A percentile compares a stretch with the other conserved stretches of the same genome.
Conservation (phyloP, 805 yeast species). For the Ogataea nonfermentans region DNA sequence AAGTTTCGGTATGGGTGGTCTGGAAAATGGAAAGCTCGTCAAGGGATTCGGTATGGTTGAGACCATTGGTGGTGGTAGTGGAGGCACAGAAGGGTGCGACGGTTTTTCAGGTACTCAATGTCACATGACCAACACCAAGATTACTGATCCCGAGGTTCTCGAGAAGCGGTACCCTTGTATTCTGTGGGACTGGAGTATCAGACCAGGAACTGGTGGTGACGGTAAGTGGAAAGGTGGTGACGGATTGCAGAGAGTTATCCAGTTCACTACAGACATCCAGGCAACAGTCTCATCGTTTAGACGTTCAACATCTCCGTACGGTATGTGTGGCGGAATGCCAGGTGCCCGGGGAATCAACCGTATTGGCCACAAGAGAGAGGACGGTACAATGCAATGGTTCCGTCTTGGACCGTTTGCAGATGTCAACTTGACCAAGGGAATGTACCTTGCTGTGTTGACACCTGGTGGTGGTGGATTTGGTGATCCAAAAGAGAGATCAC, state of each 20-base stretch:
- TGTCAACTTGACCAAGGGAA: constrained; percentile 5
- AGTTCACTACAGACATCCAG: constrained; percentile 41
- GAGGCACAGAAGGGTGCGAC: constrained; percentile 38
- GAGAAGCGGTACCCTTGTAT: constrained; percentile 53
- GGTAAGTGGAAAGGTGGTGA: constrained; percentile 52
- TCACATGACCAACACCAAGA: constrained; percentile 33
- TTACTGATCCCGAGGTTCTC: constrained; percentile 54
- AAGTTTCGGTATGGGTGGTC: constrained; percentile 58
- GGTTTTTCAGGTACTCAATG: constrained; percentile 53
- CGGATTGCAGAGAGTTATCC: constrained; percentile 50
- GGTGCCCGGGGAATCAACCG: constrained; percentile 47
- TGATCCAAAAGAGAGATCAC: constrained; percentile 5
- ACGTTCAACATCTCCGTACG: constrained; percentile 54
- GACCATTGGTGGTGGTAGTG: constrained; percentile 56
- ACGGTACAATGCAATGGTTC: constrained; percentile 11
- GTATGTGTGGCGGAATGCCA: constrained; percentile 51
- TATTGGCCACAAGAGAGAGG: constrained; percentile 10
- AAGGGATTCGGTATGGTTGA: constrained; percentile 53
- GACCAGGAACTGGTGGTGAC: constrained; percentile 48
- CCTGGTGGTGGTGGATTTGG: constrained; percentile 14
- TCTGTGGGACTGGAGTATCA: constrained; percentile 44
- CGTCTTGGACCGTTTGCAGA: constrained; percentile 11
- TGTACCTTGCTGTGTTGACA: constrained; percentile 8
- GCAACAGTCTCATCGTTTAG: constrained; percentile 50
- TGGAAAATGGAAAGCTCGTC: constrained; percentile 8